Evolutionary conservation across 1,284 basidiomycete genomes (phyloP).

Genomic region (Ceratobasidium sp.): DNA sequence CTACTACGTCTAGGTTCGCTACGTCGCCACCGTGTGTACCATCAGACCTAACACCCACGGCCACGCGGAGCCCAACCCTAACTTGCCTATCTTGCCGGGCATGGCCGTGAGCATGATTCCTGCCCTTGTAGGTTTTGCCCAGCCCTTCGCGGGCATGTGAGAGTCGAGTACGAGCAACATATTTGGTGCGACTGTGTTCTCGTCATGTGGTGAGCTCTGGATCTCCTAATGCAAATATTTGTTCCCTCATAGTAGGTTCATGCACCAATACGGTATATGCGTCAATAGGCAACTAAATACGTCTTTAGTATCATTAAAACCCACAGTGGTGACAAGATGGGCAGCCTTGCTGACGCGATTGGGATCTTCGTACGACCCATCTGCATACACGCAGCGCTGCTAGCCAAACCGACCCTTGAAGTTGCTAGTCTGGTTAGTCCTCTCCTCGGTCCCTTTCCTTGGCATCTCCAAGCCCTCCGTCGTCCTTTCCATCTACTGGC

Average conservation of each 20-base stretch:
- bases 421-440: constrained; percentile 52
- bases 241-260: constrained; percentile 40
- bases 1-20: constrained; percentile 56
- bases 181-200: constrained; percentile 62
- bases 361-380: constrained; percentile 48
- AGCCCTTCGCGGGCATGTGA: constrained; percentile 56
- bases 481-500: constrained; percentile 59
- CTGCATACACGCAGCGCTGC: background rate
- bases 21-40: constrained; percentile 47
- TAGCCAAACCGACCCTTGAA: constrained; percentile 16
- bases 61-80: constrained; percentile 45
- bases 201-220: constrained; percentile 55
- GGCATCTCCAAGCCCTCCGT: constrained; percentile 57
- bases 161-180: constrained; percentile 59
- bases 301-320: constrained; percentile 45
- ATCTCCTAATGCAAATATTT: constrained; percentile 51
- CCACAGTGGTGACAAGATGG: constrained; percentile 41
- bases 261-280: background rate
- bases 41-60: background rate
- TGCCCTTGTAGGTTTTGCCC: constrained; percentile 57
- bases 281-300: background rate
- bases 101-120: constrained; percentile 56
- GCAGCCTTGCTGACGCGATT: constrained; percentile 45
- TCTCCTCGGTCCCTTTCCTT: constrained; percentile 52
- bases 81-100: constrained; percentile 53